Conservation (phyloP, 768 basidiomycete species). For the Coprinopsis cinerea region DNA sequence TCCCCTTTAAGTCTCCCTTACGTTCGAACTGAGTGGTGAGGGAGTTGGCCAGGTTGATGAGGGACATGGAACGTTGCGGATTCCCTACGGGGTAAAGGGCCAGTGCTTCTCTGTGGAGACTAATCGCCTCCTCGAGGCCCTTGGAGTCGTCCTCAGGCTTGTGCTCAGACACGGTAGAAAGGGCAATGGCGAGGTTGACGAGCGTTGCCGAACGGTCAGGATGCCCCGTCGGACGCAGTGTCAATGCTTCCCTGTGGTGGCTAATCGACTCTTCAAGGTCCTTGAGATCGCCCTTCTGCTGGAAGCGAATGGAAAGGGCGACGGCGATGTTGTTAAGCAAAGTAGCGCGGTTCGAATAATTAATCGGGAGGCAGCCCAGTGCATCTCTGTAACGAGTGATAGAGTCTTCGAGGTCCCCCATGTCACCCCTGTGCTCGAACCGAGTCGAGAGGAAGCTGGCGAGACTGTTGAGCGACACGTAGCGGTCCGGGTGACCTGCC, state of each 20-base stretch:
- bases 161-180: background rate
- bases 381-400: background rate
- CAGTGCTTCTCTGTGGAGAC: conserved; percentile 10
- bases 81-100: conserved; percentile 9
- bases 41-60: background rate
- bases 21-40: background rate
- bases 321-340: background rate
- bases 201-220: background rate
- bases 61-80: background rate
- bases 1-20: background rate
- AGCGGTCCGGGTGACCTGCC: background rate
- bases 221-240: background rate
- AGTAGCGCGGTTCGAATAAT: background rate
- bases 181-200: background rate
- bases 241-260: background rate
- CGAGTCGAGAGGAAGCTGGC: too few relatives aligned
- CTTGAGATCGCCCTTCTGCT: background rate
- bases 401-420: background rate
- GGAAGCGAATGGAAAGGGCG: background rate
- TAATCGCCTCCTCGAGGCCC: conserved; percentile 19
- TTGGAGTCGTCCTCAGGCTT: background rate
- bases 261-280: background rate
- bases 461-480: background rate
- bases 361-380: background rate
- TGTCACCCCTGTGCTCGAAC: too few relatives aligned